Evolutionary conservation across 1,284 basidiomycete genomes (phyloP), one percentile per base, ranked within the genome.

Genomic region (Cystobasidiaceae sp.): DNA sequence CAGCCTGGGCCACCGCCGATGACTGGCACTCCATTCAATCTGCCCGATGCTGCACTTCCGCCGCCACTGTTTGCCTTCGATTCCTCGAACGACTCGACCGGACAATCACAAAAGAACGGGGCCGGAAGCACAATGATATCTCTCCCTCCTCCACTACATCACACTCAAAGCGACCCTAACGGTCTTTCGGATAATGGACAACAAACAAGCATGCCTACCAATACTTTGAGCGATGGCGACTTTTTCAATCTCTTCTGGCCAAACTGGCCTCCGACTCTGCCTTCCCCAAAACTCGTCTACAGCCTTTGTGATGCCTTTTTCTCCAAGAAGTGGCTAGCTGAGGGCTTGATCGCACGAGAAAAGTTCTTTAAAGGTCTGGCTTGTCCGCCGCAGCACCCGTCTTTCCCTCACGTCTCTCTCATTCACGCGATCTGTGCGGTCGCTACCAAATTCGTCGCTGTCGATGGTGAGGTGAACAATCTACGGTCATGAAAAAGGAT

Each of bases 381-480:
- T 69, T 78, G 89, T 54, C 83, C 87, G 67, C 88, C 89, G 2
- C 82, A 83, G 69, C 86, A 89, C 73, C 81, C 84, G 11, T 81
- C 81, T 30, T 92, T 91, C 73, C 89, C 89, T 37, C 89, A 90
- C 77, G 82, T 85, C 17, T 85, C 87, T 1, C 82, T 92, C 65
- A 77, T 92, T 45, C 89, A 92, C 76, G 87, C 88, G 67, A 90
- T 92, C 65, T 90, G 89, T 72, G 87, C 89, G n/a, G 85, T 85
- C 45, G 85, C 88, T 17, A 89, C 88, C 34, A 83, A 88, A 28
- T 89, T 88, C 85, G 84, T 86, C 21, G 83, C 87, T 3, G 84
- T 84, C 57, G 83, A 84, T 6, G 52, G 52, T 61, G 28, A 41
- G 58, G 13, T 8, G 23, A 9, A 21, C 19, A 7, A 28, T 19